Evolutionary conservation across 148 eudicot species (phyloP).

Genomic region (Suaeda aralocaspica): DNA sequence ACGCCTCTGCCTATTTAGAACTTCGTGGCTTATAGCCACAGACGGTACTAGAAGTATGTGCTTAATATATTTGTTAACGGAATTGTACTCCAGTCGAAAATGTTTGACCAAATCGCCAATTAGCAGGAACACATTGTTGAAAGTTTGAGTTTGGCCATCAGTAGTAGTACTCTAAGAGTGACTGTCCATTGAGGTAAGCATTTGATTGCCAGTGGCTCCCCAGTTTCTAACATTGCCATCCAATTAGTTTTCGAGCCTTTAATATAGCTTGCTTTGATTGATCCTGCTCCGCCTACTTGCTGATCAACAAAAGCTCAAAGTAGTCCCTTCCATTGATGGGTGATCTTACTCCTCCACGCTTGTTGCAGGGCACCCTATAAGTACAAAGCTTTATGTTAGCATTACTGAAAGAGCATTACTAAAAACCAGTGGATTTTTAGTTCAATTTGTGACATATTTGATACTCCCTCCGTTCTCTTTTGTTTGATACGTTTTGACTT

Average conservation of each 20-base stretch:
- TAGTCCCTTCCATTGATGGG: slow-evolving; percentile 70
- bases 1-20: slow-evolving; percentile 43
- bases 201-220: slow-evolving; percentile 92
- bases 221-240: slow-evolving; percentile 79
- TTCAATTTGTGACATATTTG: too few relatives aligned
- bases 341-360: slow-evolving; percentile 86
- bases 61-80: neutral
- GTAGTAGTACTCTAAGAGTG: slow-evolving; percentile 63
- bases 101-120: slow-evolving; percentile 74
- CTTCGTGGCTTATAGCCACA: too few relatives aligned
- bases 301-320: slow-evolving; percentile 71
- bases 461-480: too few relatives aligned
- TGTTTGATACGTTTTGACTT: too few relatives aligned
- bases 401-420: too few relatives aligned
- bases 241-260: slow-evolving; percentile 70
- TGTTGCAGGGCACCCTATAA: slow-evolving; percentile 73
- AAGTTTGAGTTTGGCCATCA: slow-evolving; percentile 47
- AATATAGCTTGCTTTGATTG: slow-evolving; percentile 48
- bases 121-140: slow-evolving; percentile 50
- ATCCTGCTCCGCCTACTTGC: slow-evolving; percentile 76
- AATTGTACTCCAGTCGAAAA: slow-evolving; percentile 51
- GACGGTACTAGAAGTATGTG: too few relatives aligned
- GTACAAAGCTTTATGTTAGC: too few relatives aligned
- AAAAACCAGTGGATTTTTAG: too few relatives aligned
- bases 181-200: slow-evolving; percentile 65